Percentiles rank a stretch among this genome's conserved stretches.
Evolutionary conservation across 2,329 filamentous ascomycete species (phyloP).

Genomic region (Amesomyces nigricolor): DNA sequence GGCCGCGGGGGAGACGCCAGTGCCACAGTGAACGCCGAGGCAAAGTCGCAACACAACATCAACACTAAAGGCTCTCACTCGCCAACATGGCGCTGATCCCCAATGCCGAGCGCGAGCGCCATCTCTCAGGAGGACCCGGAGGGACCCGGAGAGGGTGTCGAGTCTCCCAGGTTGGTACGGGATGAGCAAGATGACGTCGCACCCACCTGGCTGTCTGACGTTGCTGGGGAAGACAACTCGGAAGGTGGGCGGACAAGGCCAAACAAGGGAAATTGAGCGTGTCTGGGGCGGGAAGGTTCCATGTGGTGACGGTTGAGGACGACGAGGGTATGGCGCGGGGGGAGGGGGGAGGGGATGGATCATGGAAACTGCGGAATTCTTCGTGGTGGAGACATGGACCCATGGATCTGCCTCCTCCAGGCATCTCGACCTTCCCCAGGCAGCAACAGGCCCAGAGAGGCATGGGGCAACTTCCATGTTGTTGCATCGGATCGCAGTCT

Average conservation of each 20-base stretch:
- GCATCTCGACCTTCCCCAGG: too few relatives aligned
- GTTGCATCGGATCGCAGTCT: too few relatives aligned
- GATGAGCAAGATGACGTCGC: conserved; percentile 11
- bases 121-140: too few relatives aligned
- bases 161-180: neutral
- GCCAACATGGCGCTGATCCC: conserved; percentile 12
- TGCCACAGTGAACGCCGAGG: conserved; percentile 4
- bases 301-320: neutral
- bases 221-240: neutral
- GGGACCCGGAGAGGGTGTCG: neutral
- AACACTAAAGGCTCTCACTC: neutral
- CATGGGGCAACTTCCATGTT: too few relatives aligned
- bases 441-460: too few relatives aligned
- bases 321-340: neutral
- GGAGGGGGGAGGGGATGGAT: neutral
- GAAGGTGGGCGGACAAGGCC: conserved; percentile 4
- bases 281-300: neutral
- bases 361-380: too few relatives aligned
- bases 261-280: neutral
- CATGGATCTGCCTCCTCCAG: too few relatives aligned
- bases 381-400: too few relatives aligned
- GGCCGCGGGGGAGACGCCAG: conserved; percentile 5
- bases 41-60: conserved; percentile 2
- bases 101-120: conserved; percentile 10
- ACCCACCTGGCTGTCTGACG: conserved; percentile 8